Conservation (phyloP, 2,329 filamentous ascomycete species). For the Colletotrichum sidae region DNA sequence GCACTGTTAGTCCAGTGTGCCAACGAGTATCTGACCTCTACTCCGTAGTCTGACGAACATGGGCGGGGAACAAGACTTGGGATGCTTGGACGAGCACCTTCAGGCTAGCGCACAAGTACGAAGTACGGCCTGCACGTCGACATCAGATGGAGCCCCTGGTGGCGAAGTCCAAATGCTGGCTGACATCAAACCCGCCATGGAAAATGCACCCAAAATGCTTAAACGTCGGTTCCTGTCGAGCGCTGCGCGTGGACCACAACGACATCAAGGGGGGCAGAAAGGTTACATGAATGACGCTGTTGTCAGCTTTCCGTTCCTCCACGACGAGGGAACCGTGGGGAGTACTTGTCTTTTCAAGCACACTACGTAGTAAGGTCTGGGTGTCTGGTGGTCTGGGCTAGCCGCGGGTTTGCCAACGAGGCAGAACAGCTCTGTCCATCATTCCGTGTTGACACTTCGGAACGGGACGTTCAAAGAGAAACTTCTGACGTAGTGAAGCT, state of each 20-base stretch:
- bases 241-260: not conserved
- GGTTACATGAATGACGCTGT: conserved; percentile 37
- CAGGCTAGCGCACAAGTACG: not conserved
- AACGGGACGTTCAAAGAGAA: not conserved
- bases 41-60: too few relatives aligned
- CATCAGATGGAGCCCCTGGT: conserved; percentile 26
- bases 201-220: conserved; percentile 21
- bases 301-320: conserved; percentile 19
- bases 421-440: too few relatives aligned
- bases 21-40: too few relatives aligned
- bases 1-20: conserved; percentile 2
- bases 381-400: not conserved
- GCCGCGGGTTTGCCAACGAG: too few relatives aligned
- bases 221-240: conserved; percentile 13
- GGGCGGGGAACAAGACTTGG: too few relatives aligned
- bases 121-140: conserved; percentile 9
- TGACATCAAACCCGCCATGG: conserved; percentile 21
- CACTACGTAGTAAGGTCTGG: not conserved
- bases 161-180: conserved; percentile 22
- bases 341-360: not conserved
- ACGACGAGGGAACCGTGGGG: not conserved
- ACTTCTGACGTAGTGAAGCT: conserved; percentile 34
- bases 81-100: too few relatives aligned
- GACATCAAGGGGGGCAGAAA: not conserved
- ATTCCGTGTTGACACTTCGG: conserved; percentile 4